A percentile compares a stretch with the other conserved stretches of the same genome.
Conservation (phyloP, 805 yeast genomes). For the Candida suzukii region DNA sequence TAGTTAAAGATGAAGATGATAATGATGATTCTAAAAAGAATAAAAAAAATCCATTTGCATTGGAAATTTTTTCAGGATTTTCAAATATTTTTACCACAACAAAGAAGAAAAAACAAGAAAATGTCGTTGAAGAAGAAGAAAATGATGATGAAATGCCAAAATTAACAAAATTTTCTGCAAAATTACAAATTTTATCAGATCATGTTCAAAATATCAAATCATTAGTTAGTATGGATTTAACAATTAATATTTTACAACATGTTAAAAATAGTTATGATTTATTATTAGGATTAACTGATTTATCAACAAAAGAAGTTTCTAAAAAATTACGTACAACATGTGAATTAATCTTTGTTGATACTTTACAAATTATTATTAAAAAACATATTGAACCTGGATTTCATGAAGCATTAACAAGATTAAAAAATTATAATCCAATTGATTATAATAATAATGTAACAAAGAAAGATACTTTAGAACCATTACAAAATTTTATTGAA, state of each 20-base stretch:
- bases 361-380: constrained; percentile 55
- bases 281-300: constrained; percentile 36
- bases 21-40: constrained; percentile 28
- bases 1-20: constrained; percentile 17
- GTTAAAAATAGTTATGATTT: constrained; percentile 62
- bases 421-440: constrained; percentile 65
- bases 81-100: constrained; percentile 45
- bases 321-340: constrained; percentile 25
- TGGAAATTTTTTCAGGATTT: constrained; percentile 56
- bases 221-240: constrained; percentile 74
- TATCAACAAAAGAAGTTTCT: constrained; percentile 24
- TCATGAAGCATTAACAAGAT: constrained; percentile 64
- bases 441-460: constrained; percentile 21
- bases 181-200: constrained; percentile 66
- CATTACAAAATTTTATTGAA: constrained; percentile 81
- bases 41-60: constrained; percentile 14
- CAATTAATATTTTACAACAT: constrained; percentile 60
- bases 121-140: constrained; percentile 11
- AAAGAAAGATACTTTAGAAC: constrained; percentile 49
- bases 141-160: constrained; percentile 27
- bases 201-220: constrained; percentile 71
- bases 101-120: constrained; percentile 16
- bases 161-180: constrained; percentile 68
- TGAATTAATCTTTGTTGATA: constrained; percentile 62
- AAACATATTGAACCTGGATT: constrained; percentile 85